Evolutionary conservation across 768 basidiomycete species (phyloP).

Genomic region (Boletus rubroflammeus): DNA sequence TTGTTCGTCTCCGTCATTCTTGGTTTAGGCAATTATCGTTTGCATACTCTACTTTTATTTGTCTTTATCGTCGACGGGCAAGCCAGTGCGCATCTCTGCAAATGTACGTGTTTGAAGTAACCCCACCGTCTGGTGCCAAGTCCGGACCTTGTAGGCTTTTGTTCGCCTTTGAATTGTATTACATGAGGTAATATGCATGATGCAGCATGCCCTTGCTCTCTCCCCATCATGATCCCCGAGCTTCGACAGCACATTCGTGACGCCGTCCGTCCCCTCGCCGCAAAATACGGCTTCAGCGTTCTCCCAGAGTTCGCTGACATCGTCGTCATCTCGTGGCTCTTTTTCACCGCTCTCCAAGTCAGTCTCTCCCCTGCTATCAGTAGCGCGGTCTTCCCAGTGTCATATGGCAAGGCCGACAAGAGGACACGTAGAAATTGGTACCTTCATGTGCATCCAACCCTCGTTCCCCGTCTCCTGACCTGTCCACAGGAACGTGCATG

Average conservation of each 20-base stretch:
- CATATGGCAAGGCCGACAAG: slow-evolving; percentile 46
- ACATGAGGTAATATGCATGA: slow-evolving; percentile 22
- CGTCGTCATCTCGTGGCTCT: slow-evolving; percentile 49
- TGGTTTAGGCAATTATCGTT: slow-evolving; percentile 19
- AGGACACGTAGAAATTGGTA: slow-evolving; percentile 61
- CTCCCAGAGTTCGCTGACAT: slow-evolving; percentile 55
- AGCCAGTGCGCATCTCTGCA: slow-evolving; percentile 24
- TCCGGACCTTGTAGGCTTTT: slow-evolving; percentile 8
- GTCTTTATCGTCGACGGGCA: slow-evolving; percentile 31
- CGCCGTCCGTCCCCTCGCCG: slow-evolving; percentile 26
- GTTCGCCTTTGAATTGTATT: neutral
- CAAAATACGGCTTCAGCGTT: slow-evolving; percentile 46
- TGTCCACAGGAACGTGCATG: slow-evolving; percentile 56
- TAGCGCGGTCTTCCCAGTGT: slow-evolving; percentile 42
- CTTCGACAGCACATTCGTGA: slow-evolving; percentile 29
- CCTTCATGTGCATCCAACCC: neutral
- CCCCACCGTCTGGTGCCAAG: neutral
- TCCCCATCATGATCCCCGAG: slow-evolving; percentile 27
- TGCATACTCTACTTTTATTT: slow-evolving; percentile 32
- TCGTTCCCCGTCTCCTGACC: neutral
- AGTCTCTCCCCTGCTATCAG: slow-evolving; percentile 55
- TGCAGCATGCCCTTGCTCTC: too few species aligned
- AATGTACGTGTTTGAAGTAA: slow-evolving; percentile 30
- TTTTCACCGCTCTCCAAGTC: slow-evolving; percentile 57
- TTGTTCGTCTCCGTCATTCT: slow-evolving; percentile 6